Conservation (phyloP, 148 eudicot species). For the Beta vulgaris region DNA sequence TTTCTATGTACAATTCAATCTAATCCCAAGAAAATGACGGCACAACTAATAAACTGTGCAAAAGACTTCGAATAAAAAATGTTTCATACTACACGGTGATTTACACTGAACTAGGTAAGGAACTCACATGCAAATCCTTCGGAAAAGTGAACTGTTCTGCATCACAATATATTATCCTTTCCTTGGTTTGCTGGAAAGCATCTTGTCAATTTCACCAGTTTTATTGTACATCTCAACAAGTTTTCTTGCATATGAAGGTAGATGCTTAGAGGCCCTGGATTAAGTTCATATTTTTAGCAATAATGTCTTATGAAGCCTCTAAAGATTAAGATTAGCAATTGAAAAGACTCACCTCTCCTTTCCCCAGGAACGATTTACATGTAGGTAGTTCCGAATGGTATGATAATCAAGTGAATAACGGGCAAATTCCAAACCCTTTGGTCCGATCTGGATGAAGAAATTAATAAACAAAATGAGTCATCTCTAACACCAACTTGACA, state of each 20-base stretch:
- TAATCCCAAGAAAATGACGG: neutral
- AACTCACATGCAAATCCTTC: conserved; percentile 16
- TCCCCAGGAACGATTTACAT: conserved; percentile 85
- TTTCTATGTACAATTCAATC: neutral
- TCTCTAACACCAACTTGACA: neutral
- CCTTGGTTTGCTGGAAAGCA: conserved; percentile 44
- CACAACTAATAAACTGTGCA: neutral
- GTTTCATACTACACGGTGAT: neutral
- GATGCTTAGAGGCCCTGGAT: conserved; percentile 78
- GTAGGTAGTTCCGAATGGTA: conserved; percentile 87
- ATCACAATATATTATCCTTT: conserved; percentile 15
- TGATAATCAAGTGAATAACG: conserved; percentile 96
- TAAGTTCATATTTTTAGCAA: conserved; percentile 8
- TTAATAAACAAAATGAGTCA: conserved; percentile 18
- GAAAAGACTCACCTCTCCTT: conserved; percentile 52
- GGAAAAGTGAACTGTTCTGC: neutral
- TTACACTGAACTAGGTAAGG: conserved; percentile 1
- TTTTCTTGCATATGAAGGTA: conserved; percentile 90
- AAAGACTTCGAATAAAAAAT: neutral
- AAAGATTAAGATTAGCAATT: conserved; percentile 6
- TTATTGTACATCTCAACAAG: conserved; percentile 79
- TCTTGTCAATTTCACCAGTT: conserved; percentile 84
- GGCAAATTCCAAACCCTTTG: conserved; percentile 95
- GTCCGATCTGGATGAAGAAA: conserved; percentile 67
- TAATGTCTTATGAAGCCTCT: neutral